These are phyloP conservation scores for Nicotiana tabacum DNA, from an alignment of 257 asterid species.

Conservation along the genomic window DNA sequence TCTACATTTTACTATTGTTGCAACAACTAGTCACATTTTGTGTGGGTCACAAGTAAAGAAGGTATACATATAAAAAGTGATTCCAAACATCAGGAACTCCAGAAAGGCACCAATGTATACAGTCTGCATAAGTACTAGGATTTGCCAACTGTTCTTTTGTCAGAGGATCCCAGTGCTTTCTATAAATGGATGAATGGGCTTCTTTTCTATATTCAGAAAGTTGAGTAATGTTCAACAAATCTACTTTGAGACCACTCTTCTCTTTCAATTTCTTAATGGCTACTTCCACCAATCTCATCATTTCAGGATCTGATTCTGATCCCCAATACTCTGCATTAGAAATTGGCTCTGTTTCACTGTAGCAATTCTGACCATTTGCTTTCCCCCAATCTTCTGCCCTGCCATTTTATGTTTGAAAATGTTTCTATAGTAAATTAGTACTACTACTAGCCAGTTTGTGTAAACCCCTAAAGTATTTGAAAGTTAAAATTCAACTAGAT, in stretches of 20 bases:
- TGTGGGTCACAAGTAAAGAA: conserved; percentile 25
- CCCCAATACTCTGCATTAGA: conserved; percentile 31
- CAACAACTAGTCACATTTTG: background rate
- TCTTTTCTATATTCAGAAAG: conserved; percentile 62
- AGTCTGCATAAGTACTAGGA: conserved; percentile 44
- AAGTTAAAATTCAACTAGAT: background rate
- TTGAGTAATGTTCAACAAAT: conserved; percentile 54
- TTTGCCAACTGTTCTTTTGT: conserved; percentile 30
- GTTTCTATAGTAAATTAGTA: background rate
- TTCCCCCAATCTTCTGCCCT: conserved; percentile 43
- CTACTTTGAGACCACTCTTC: conserved; percentile 32
- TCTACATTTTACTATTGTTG: background rate
- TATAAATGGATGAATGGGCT: conserved; percentile 51
- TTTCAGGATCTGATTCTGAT: conserved; percentile 23
- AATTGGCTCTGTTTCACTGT: conserved; percentile 38
- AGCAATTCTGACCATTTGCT: conserved; percentile 32
- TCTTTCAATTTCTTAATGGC: conserved; percentile 25
- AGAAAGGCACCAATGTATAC: conserved; percentile 80
- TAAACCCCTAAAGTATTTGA: background rate
- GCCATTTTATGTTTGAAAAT: background rate
- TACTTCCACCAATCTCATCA: conserved; percentile 43
- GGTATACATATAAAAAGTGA: conserved; percentile 40
- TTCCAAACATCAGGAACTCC: conserved; percentile 89
- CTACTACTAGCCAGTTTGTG: background rate
- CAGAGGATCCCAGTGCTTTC: conserved; percentile 22